Conservation (phyloP, 441 rosid species). For the Omphalea diandra region DNA sequence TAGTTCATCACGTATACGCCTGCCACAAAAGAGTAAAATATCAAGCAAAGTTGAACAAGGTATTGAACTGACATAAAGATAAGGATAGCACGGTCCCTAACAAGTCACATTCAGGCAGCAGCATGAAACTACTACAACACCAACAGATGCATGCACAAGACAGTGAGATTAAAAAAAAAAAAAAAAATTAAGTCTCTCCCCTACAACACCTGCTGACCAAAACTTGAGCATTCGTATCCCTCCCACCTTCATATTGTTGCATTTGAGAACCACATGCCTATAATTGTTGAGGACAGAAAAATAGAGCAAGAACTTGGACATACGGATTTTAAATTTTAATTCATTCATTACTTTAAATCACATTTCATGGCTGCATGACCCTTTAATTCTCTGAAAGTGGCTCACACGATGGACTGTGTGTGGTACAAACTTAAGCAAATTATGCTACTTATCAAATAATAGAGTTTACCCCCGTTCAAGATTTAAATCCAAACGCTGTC, state of each 20-base stretch:
- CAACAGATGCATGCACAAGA: not conserved
- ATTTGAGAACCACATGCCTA: not conserved
- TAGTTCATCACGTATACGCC: conserved; percentile 87
- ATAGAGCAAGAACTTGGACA: not conserved
- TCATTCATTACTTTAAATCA: not conserved
- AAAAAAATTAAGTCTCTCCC: not conserved
- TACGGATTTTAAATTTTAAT: not conserved
- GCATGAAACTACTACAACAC: no score
- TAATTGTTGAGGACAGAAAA: not conserved
- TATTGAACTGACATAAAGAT: not conserved
- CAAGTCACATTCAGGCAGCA: not conserved
- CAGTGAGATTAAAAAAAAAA: no score
- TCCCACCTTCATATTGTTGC: not conserved
- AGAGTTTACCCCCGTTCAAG: conserved; percentile 76
- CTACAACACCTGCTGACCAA: no score
- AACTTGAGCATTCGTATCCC: not conserved
- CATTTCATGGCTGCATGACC: not conserved
- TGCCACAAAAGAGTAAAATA: conserved; percentile 26
- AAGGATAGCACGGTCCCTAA: not conserved
- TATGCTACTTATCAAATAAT: not conserved
- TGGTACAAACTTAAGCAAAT: not conserved
- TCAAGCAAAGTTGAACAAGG: not conserved
- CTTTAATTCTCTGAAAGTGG: not conserved
- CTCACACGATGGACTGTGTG: not conserved
- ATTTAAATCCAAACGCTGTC: conserved; percentile 93